Evolutionary conservation across 768 basidiomycete genomes (phyloP).

Genomic region (Mycena galericulata): DNA sequence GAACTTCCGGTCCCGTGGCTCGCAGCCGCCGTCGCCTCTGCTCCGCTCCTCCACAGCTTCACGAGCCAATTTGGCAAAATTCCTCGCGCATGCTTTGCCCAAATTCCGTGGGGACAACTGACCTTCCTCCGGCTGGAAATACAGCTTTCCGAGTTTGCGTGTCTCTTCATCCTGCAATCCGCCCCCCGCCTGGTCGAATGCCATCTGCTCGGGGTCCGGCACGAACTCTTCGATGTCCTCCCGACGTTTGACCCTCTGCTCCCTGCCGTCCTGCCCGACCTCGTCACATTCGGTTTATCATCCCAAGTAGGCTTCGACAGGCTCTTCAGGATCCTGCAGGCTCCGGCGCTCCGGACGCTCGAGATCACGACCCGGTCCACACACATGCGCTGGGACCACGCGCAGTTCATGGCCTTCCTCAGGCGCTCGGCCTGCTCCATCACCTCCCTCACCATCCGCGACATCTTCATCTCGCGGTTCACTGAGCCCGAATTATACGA

Average conservation of each 20-base stretch:
- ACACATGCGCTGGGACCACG: slow-evolving; percentile 28
- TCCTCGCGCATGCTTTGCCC: slow-evolving; percentile 6
- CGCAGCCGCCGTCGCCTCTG: slow-evolving; percentile 1
- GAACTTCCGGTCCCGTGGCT: slow-evolving; percentile 13
- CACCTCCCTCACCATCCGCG: slow-evolving; percentile 24
- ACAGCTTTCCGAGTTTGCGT: slow-evolving; percentile 18
- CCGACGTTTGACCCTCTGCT: slow-evolving; percentile 18
- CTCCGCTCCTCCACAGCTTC: slow-evolving; percentile 19
- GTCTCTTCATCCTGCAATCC: slow-evolving; percentile 20
- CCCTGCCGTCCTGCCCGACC: slow-evolving; percentile 1
- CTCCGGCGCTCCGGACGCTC: slow-evolving; percentile 16
- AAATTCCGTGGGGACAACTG: slow-evolving; percentile 23
- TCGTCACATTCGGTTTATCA: slow-evolving; percentile 13
- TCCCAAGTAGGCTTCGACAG: slow-evolving; percentile 22
- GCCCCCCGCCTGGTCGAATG: slow-evolving; percentile 26
- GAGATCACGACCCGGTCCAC: slow-evolving; percentile 29
- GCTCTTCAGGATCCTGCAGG: slow-evolving; percentile 14
- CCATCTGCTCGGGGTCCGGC: slow-evolving; percentile 23
- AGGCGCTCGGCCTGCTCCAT: slow-evolving; percentile 23
- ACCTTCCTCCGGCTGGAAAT: slow-evolving; percentile 24
- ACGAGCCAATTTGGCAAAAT: slow-evolving; percentile 25
- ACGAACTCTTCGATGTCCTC: slow-evolving; percentile 6
- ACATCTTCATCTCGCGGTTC: slow-evolving; percentile 27
- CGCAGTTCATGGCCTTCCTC: slow-evolving; percentile 29
- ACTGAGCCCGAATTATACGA: slow-evolving; percentile 2